Evolutionary conservation across 805 yeast species (phyloP).

Genomic region (Candida sanyiensis): DNA sequence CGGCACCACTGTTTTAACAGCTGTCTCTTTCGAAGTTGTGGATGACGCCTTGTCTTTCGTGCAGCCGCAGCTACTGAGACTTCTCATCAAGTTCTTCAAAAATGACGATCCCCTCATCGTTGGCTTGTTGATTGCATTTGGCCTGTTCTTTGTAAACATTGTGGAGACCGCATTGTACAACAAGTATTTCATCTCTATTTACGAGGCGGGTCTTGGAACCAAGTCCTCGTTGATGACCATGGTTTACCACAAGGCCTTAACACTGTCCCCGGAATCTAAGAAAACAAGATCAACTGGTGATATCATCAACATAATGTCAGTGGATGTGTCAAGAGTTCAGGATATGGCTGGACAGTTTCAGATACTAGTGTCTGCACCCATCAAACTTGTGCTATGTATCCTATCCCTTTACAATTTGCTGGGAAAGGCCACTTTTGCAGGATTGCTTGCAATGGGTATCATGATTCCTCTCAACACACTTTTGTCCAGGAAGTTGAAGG

Average conservation of each 20-base stretch:
- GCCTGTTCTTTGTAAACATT: slow-evolving; percentile 59
- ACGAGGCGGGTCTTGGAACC: slow-evolving; percentile 57
- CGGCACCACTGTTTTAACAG: slow-evolving; percentile 64
- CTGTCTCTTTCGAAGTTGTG: slow-evolving; percentile 63
- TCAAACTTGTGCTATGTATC: slow-evolving; percentile 48
- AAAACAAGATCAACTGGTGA: slow-evolving; percentile 65
- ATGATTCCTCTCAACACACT: slow-evolving; percentile 54
- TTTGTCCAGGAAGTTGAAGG: slow-evolving; percentile 40
- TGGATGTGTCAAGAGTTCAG: slow-evolving; percentile 64
- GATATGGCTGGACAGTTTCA: slow-evolving; percentile 51
- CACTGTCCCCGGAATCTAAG: slow-evolving; percentile 60
- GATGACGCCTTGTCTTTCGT: slow-evolving; percentile 79
- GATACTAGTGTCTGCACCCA: slow-evolving; percentile 52
- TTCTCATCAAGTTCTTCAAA: slow-evolving; percentile 56
- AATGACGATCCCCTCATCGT: slow-evolving; percentile 32
- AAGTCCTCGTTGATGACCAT: slow-evolving; percentile 63
- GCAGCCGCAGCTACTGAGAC: slow-evolving; percentile 79
- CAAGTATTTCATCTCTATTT: slow-evolving; percentile 56
- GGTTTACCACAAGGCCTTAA: slow-evolving; percentile 64
- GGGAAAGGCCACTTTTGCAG: slow-evolving; percentile 56
- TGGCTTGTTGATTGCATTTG: slow-evolving; percentile 58
- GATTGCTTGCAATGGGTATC: slow-evolving; percentile 44
- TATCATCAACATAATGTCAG: slow-evolving; percentile 71
- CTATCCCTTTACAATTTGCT: slow-evolving; percentile 48
- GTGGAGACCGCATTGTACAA: slow-evolving; percentile 58